These are phyloP conservation scores for Clitopilus passeckerianus DNA, from an alignment of 768 basidiomycete species.

Conservation along the genomic window DNA sequence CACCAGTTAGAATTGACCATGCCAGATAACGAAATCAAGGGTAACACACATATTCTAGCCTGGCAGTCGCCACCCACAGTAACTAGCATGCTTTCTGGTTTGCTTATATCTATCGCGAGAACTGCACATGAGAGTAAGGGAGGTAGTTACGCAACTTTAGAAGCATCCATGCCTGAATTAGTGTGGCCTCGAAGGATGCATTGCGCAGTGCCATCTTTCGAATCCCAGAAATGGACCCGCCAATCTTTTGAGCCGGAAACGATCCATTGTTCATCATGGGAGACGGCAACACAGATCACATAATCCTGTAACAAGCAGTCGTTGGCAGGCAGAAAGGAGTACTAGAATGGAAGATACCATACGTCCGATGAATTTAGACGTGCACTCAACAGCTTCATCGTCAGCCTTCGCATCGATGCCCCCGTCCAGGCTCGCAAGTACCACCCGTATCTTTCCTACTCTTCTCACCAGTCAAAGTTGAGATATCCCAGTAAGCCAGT, in stretches of 20 bases:
- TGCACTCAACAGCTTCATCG: slow-evolving; percentile 46
- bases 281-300: slow-evolving; percentile 58
- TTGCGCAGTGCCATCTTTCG: slow-evolving; percentile 70
- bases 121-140: no score
- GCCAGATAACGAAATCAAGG: slow-evolving; percentile 8
- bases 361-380: slow-evolving; percentile 86
- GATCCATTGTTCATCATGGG: slow-evolving; percentile 90
- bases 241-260: slow-evolving; percentile 95
- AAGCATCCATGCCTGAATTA: slow-evolving; percentile 33
- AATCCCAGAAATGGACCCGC: slow-evolving; percentile 93
- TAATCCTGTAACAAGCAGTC: slow-evolving; percentile 41
- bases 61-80: slow-evolving; percentile 53
- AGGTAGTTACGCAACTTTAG: slow-evolving; percentile 1
- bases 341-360: slow-evolving; percentile 61
- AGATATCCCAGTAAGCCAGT: slow-evolving; percentile 83
- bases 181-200: slow-evolving; percentile 83
- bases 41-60: slow-evolving; percentile 50
- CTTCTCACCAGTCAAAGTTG: slow-evolving; percentile 42
- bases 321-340: not conserved
- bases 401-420: slow-evolving; percentile 36
- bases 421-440: not conserved
- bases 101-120: slow-evolving; percentile 46
- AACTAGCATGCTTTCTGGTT: slow-evolving; percentile 38
- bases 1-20: not conserved
- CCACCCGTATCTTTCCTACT: slow-evolving; percentile 42